phyloP scores from a whole-genome alignment of 148 eudicot species.

The Arctostaphylos glauca region DNA sequence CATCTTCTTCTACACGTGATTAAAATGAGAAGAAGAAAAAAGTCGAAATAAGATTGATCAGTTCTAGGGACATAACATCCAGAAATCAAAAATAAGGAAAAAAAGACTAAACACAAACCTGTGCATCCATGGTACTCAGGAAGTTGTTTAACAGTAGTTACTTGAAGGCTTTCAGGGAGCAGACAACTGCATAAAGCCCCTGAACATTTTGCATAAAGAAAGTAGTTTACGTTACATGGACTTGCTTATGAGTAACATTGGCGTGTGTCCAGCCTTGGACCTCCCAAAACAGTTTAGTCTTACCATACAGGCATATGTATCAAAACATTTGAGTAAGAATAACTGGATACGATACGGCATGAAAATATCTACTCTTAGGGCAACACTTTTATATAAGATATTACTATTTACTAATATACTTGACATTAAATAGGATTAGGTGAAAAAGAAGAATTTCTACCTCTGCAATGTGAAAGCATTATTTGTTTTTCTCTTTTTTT shows the following conservation, averaged over 20 bases:
- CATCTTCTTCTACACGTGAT: constrained; percentile 42
- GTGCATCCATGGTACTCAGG: constrained; percentile 64
- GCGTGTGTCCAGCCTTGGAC: neutral
- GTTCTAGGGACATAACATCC: neutral
- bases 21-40: neutral
- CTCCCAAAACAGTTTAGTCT: neutral
- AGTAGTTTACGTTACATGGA: neutral
- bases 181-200: constrained; percentile 82
- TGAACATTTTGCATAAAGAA: constrained; percentile 18
- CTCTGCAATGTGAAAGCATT: neutral
- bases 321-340: neutral
- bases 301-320: neutral
- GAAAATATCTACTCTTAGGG: neutral
- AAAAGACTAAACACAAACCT: constrained; percentile 32
- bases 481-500: neutral
- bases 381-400: neutral
- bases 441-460: neutral
- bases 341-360: neutral
- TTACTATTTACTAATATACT: neutral
- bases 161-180: constrained; percentile 88
- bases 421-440: neutral
- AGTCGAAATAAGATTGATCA: neutral
- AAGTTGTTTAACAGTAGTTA: constrained; percentile 62
- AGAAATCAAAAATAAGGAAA: neutral
- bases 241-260: neutral